Base-by-base conservation (phyloP, 1,284 basidiomycete species). In the Boletus hoseneyae region DNA sequence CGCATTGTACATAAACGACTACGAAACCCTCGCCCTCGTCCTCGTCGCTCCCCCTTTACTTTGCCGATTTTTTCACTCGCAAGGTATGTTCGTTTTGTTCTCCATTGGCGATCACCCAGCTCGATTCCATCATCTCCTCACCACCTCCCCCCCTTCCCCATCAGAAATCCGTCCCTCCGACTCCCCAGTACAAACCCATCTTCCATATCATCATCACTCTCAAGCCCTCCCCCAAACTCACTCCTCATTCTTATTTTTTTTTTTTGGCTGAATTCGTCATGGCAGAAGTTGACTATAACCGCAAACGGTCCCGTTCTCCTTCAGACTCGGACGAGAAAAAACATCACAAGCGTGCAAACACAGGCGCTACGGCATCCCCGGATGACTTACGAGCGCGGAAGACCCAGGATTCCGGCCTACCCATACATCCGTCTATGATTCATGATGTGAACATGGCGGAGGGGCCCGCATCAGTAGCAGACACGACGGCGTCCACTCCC, bases 261-360 rank as follows among this genome's bases (percentile, higher is more conserved):
- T 72, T 67, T 68, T 73, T 71, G 63, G 72, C 73, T 80, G 65
- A 74, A 75, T 74, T 75, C 76, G 80, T 77, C 69, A 87, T 87
- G 83, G 81, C 83, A 85, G 86, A 85, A 76, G 77, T 79, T 75
- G 87, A 90, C 73, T 76, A 77, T 58, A 87, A 75, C 67, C 84
- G 88, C 71, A 90, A 91, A 72, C 82, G 89, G 62, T 91, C 89
- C 59, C 86, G 87, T 67, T 90, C 88, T 50, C 84, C 87, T 51
- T 90, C 87, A 62, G 87, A 90, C 73, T 79, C 74, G 67, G 88
- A 89, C 63, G 76, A 84, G 63, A 82, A 83, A 62, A 87, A 89
- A 73, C 77, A 80, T 57, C 75, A 85, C 70, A 91, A 91, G 74
- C 84, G 88, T 69, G 78, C 84, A 69, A 90, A 91, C 66, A 90